A percentile compares a stretch with the other conserved stretches of the same genome.
These are phyloP conservation scores for Trichophaea hybrida DNA, from an alignment of 2,329 filamentous ascomycete genomes.

Conservation along the genomic window DNA sequence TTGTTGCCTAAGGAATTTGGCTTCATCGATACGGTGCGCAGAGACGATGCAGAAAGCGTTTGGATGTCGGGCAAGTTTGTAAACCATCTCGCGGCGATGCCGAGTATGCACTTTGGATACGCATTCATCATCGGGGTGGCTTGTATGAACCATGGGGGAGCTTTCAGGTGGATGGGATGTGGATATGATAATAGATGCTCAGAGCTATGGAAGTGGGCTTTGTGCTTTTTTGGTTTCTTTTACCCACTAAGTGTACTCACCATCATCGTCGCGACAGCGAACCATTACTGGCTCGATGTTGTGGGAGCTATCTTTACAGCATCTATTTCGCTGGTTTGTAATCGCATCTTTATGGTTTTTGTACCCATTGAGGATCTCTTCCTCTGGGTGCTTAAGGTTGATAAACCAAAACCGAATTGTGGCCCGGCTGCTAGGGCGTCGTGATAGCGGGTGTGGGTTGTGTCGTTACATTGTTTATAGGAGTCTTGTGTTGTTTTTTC, in stretches of 20 bases:
- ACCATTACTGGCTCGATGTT: slow-evolving; percentile 45
- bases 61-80: slow-evolving; percentile 44
- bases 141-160: slow-evolving; percentile 40
- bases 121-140: slow-evolving; percentile 41
- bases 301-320: slow-evolving; percentile 37
- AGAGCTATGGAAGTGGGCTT: slow-evolving; percentile 37
- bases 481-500: background rate
- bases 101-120: slow-evolving; percentile 43
- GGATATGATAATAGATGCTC: slow-evolving; percentile 30
- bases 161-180: slow-evolving; percentile 31
- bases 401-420: slow-evolving; percentile 34
- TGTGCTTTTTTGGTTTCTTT: slow-evolving; percentile 35
- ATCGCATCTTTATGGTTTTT: slow-evolving; percentile 38
- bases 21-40: slow-evolving; percentile 48
- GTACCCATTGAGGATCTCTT: slow-evolving; percentile 39
- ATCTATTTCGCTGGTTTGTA: slow-evolving; percentile 35
- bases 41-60: slow-evolving; percentile 39
- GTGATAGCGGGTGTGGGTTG: background rate
- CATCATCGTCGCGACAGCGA: slow-evolving; percentile 47
- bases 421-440: background rate
- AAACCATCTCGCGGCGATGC: slow-evolving; percentile 45
- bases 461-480: no score
- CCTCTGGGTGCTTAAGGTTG: slow-evolving; percentile 35
- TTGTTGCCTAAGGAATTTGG: slow-evolving; percentile 45
- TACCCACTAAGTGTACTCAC: slow-evolving; percentile 43